phyloP scores from a whole-genome alignment of 2,329 filamentous ascomycete species.

The Hawksworthiomyces lignivorus region DNA sequence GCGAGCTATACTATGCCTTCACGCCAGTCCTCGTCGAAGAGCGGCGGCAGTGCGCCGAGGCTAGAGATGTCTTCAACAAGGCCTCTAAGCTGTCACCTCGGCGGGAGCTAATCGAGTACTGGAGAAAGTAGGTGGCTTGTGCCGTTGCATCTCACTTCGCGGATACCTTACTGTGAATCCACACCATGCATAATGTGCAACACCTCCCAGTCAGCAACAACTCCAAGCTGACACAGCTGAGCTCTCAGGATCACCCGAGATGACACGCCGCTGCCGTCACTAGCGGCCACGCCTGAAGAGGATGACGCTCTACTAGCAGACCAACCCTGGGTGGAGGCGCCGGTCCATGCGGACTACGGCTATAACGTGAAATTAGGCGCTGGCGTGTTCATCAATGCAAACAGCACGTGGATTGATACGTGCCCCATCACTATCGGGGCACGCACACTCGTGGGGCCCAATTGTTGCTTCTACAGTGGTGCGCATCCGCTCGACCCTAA shows the following conservation, averaged over 20 bases:
- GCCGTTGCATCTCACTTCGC: too few species aligned
- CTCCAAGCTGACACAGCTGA: too few species aligned
- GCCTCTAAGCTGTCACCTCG: conserved; percentile 47
- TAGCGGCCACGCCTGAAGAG: conserved; percentile 46
- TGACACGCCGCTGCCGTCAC: conserved; percentile 54
- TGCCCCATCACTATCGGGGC: conserved; percentile 66
- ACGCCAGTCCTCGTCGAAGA: conserved; percentile 57
- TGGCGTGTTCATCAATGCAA: conserved; percentile 67
- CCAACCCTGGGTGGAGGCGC: conserved; percentile 61
- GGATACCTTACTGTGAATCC: too few species aligned
- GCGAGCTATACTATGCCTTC: conserved; percentile 70
- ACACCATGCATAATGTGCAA: too few species aligned
- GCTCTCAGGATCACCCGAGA: conserved; percentile 53
- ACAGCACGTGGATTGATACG: conserved; percentile 71
- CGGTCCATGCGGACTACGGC: conserved; percentile 70
- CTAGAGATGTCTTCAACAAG: conserved; percentile 55
- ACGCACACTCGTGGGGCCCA: conserved; percentile 71
- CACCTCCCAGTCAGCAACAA: too few species aligned
- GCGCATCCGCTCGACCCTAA: conserved; percentile 71
- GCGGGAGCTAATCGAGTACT: conserved; percentile 57
- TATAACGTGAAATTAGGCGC: conserved; percentile 63
- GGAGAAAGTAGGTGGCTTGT: conserved; percentile 70
- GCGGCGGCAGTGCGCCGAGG: conserved; percentile 54
- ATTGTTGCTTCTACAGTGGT: conserved; percentile 67
- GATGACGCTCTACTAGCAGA: conserved; percentile 58